These are phyloP conservation scores for Heliamphora exappendiculata DNA, from an alignment of 148 eudicot species.

Conservation along the genomic window DNA sequence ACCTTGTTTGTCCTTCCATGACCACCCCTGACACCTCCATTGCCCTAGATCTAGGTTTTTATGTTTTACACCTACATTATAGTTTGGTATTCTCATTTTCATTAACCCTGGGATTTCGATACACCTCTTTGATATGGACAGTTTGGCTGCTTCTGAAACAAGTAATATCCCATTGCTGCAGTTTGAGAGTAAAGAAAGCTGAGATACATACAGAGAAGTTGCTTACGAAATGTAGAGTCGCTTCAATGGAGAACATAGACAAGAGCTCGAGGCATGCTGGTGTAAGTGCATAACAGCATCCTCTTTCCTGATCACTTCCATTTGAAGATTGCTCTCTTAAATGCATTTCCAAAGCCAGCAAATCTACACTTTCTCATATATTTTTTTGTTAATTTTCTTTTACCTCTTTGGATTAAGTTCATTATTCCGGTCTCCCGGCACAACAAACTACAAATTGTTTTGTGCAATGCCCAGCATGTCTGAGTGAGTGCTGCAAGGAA, in stretches of 20 bases:
- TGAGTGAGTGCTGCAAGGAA: not conserved
- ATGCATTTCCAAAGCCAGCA: not conserved
- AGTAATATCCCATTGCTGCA: not conserved
- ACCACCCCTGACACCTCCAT: not conserved
- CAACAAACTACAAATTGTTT: not conserved
- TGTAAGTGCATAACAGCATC: not conserved
- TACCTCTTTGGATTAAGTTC: not conserved
- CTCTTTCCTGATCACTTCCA: not conserved
- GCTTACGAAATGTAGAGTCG: slow-evolving; percentile 1
- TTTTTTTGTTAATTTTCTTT: not conserved
- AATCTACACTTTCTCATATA: not conserved
- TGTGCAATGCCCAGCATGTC: not conserved
- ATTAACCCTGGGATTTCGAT: not conserved
- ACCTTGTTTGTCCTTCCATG: not conserved
- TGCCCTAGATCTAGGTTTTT: not conserved
- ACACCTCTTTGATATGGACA: not conserved
- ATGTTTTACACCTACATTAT: too few relatives aligned
- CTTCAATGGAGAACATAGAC: not conserved
- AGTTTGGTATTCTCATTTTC: too few relatives aligned
- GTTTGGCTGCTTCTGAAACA: not conserved
- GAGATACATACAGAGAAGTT: not conserved
- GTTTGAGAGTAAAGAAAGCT: not conserved
- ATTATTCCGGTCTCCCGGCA: not conserved
- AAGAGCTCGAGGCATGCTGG: not conserved
- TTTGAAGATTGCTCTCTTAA: not conserved